Conservation (phyloP, 1,284 basidiomycete species). For the Sanguinoderma infundibulare region DNA sequence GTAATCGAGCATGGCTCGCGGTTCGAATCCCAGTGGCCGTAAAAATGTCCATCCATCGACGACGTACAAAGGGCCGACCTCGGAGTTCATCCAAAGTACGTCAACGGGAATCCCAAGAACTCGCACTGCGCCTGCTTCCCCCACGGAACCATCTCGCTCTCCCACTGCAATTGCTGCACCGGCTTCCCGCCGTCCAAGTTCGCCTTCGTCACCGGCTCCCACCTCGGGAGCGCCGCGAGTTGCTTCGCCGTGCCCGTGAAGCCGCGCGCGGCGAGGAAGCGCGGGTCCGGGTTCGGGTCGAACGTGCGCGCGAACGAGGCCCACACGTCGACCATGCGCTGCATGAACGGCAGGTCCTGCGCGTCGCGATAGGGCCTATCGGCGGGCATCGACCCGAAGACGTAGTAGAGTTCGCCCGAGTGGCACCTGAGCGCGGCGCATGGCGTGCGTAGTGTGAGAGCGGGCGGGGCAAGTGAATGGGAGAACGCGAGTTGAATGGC, state of each 20-base stretch:
- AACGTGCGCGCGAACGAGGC: conserved; percentile 44
- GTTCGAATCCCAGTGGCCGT: no score
- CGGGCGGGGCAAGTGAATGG: no score
- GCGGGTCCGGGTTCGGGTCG: conserved; percentile 44
- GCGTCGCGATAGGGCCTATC: conserved; percentile 42
- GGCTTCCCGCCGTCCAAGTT: conserved; percentile 26
- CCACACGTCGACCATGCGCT: conserved; percentile 43
- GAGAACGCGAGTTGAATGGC: not conserved
- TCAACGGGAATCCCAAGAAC: conserved; percentile 30
- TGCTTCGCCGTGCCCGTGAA: conserved; percentile 28
- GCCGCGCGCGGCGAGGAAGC: conserved; percentile 40
- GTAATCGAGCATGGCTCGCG: no score
- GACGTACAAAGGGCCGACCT: no score
- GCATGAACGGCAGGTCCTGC: conserved; percentile 42
- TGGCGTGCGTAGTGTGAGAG: not conserved
- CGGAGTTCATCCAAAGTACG: conserved; percentile 23
- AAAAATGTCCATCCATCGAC: no score
- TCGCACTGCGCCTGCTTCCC: conserved; percentile 33
- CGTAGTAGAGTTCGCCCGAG: conserved; percentile 45
- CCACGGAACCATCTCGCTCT: conserved; percentile 33
- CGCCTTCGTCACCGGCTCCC: conserved; percentile 31
- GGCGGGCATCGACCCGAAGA: conserved; percentile 41
- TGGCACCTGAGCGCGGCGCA: conserved; percentile 35
- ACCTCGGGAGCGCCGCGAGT: conserved; percentile 27
- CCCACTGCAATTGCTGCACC: conserved; percentile 32